These are phyloP conservation scores for Diaporthe helianthi DNA, from an alignment of 2,329 filamentous ascomycete species.

Conservation along the genomic window DNA sequence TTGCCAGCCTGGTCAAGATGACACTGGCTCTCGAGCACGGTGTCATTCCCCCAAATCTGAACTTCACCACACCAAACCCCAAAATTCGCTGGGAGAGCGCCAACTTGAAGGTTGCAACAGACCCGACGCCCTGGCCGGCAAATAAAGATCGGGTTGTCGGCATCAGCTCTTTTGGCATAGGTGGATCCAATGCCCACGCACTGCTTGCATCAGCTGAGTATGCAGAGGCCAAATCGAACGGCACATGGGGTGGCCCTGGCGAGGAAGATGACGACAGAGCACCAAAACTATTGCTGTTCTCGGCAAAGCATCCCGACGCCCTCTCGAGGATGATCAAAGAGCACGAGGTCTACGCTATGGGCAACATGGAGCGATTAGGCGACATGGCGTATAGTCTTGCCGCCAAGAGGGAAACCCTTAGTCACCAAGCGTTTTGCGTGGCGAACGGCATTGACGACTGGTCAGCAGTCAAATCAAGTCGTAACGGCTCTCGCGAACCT, in stretches of 20 bases:
- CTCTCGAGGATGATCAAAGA: background rate
- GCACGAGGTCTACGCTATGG: background rate
- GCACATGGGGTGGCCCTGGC: no score
- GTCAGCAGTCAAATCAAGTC: background rate
- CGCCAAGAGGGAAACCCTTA: background rate
- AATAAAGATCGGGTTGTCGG: no score
- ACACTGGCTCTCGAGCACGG: conserved; percentile 49
- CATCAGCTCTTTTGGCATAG: no score
- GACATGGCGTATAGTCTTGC: conserved; percentile 22
- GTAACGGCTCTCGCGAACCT: background rate
- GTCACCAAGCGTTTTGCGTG: background rate
- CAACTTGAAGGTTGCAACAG: no score
- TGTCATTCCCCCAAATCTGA: conserved; percentile 49
- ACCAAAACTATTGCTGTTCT: conserved; percentile 24
- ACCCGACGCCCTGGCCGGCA: no score
- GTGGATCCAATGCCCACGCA: no score
- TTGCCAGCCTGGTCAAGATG: conserved; percentile 52
- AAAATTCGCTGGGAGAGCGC: no score
- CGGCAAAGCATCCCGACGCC: conserved; percentile 6
- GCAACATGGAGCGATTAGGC: no score
- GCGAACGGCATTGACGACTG: background rate
- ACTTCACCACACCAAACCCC: conserved; percentile 44
- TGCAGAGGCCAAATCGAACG: no score
- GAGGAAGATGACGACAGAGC: no score
- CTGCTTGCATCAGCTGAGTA: no score